Evolutionary conservation across 108 stramenopile species (phyloP).

Genomic region (Chaetoceros tenuissimus): DNA sequence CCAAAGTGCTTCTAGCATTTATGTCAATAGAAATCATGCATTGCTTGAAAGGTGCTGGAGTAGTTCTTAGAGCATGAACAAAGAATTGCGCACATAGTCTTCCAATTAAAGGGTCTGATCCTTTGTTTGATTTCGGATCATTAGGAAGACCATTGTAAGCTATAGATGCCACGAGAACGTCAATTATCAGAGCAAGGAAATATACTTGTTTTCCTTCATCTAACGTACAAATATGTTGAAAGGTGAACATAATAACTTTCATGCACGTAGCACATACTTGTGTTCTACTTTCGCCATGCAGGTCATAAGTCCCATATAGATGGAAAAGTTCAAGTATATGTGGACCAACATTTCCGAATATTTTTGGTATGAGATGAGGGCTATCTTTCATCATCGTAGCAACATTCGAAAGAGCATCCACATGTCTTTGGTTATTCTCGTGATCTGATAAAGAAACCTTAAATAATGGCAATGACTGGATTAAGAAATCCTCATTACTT

Average conservation of each 20-base stretch:
- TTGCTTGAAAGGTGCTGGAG: constrained; percentile 61
- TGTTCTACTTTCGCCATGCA: constrained; percentile 5
- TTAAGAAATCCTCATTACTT: too few species aligned
- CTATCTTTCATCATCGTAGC: background rate
- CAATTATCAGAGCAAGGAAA: constrained; percentile 51
- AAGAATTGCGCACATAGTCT: constrained; percentile 72
- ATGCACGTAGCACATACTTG: constrained; percentile 50
- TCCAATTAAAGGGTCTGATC: constrained; percentile 45
- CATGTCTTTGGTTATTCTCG: too few species aligned
- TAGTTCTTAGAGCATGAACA: constrained; percentile 52
- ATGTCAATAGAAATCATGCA: constrained; percentile 28
- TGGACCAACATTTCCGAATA: background rate
- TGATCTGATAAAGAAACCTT: too few species aligned
- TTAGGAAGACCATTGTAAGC: constrained; percentile 82
- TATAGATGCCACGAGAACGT: constrained; percentile 42
- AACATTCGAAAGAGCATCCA: too few species aligned
- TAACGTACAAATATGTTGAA: constrained; percentile 54
- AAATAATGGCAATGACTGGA: too few species aligned
- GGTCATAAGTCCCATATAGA: background rate
- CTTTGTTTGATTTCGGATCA: constrained; percentile 18
- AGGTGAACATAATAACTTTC: constrained; percentile 59
- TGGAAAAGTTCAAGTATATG: background rate
- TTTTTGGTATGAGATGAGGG: background rate
- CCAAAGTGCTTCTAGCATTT: constrained; percentile 52
- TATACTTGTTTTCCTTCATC: constrained; percentile 30